Evolutionary conservation across 2,329 filamentous ascomycete species (phyloP).

Genomic region (Neophaeococcomyces mojaviensis): DNA sequence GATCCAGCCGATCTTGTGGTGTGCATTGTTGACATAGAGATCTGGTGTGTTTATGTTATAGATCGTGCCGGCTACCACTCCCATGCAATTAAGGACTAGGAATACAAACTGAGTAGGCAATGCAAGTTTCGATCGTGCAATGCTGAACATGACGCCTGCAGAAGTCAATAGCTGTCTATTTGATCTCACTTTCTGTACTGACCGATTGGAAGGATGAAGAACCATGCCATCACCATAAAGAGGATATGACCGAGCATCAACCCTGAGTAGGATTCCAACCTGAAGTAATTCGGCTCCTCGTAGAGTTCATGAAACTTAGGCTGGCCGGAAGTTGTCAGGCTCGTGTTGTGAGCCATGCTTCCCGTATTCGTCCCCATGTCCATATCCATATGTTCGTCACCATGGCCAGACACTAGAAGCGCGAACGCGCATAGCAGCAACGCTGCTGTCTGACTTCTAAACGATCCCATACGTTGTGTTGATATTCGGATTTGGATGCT

Average conservation of each 20-base stretch:
- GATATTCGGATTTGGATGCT: not conserved
- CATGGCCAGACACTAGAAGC: slow-evolving; percentile 16
- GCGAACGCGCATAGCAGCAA: slow-evolving; percentile 19
- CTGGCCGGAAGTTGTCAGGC: slow-evolving; percentile 16
- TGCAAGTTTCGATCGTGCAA: slow-evolving; percentile 68
- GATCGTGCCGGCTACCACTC: slow-evolving; percentile 56
- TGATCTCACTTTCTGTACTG: slow-evolving; percentile 30
- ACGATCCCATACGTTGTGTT: slow-evolving; percentile 13
- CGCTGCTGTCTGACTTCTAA: slow-evolving; percentile 16
- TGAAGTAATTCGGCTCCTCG: slow-evolving; percentile 35
- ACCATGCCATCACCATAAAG: slow-evolving; percentile 65
- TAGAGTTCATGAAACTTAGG: slow-evolving; percentile 20
- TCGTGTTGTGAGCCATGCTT: slow-evolving; percentile 13
- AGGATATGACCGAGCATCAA: slow-evolving; percentile 61
- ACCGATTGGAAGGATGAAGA: slow-evolving; percentile 66
- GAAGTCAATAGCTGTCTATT: slow-evolving; percentile 10
- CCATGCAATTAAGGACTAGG: slow-evolving; percentile 55
- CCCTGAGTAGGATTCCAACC: slow-evolving; percentile 28
- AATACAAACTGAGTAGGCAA: slow-evolving; percentile 63
- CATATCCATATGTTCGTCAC: slow-evolving; percentile 14
- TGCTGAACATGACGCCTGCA: slow-evolving; percentile 74
- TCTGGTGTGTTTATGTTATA: slow-evolving; percentile 80
- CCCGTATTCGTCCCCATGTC: slow-evolving; percentile 26
- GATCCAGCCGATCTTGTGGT: slow-evolving; percentile 82
- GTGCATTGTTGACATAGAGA: slow-evolving; percentile 78